phyloP scores from a whole-genome alignment of 1,284 basidiomycete genomes.

The Heliocybe sulcata region DNA sequence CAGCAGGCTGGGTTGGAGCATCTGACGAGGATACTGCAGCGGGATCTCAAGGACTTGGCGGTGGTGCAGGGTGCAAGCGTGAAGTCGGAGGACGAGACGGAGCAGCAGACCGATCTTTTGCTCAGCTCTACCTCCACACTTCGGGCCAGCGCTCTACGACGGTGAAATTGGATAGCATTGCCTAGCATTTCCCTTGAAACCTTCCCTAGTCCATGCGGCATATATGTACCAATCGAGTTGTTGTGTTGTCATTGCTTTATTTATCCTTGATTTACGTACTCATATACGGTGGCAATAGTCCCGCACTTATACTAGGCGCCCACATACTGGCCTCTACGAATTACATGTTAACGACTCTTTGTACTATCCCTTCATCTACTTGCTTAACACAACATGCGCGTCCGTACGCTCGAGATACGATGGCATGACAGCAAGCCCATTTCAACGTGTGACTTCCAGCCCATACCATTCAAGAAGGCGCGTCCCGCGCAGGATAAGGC shows the following conservation, averaged over 20 bases:
- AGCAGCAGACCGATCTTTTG: constrained; percentile 18
- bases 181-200: neutral
- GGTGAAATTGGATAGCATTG: constrained; percentile 12
- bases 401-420: constrained; percentile 80
- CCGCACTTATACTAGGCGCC: neutral
- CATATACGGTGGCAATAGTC: neutral
- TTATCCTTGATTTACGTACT: neutral
- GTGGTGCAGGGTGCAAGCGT: constrained; percentile 48
- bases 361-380: neutral
- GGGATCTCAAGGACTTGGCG: constrained; percentile 61
- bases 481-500: constrained; percentile 59
- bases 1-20: constrained; percentile 79
- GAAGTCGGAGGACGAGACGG: constrained; percentile 24
- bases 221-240: too few species aligned
- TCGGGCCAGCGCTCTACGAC: constrained; percentile 28
- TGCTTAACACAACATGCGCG: constrained; percentile 54
- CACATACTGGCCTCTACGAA: neutral
- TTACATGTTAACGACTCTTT: neutral
- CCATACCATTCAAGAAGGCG: constrained; percentile 67
- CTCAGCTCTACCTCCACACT: constrained; percentile 22
- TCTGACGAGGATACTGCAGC: constrained; percentile 68
- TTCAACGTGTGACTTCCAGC: constrained; percentile 92
- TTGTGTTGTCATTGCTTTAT: neutral
- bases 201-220: neutral
- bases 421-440: constrained; percentile 96